Evolutionary conservation across 768 basidiomycete species (phyloP), one percentile per base, ranked within the genome.

Genomic region (Tulasnella sp.): DNA sequence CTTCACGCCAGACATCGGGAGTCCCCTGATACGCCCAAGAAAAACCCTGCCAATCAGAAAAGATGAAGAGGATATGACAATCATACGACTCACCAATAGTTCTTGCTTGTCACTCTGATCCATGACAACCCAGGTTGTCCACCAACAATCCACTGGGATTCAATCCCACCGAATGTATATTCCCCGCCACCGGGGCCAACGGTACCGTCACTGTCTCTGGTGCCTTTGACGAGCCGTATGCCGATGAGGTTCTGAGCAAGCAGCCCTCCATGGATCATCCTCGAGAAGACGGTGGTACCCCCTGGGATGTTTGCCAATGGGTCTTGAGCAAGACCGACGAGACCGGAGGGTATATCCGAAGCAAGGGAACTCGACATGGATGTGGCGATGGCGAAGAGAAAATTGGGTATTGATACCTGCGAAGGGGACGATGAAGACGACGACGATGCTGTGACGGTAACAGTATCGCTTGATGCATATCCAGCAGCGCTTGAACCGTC

Each of bases 311-410:
- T 56, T n/a, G 55, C 19, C 17, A 56, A 42, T 4, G 41, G 55
- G 30, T 56, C 55, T 47, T 56, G 55, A 44, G 55, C 55, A 5
- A 56, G 55, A 21, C 55, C 55, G 15, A 44, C 43, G 19, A 56
- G 42, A 10, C 55, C 55, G 26, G 55, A 56, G 3, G 55, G 34
- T 44, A 29, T 17, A 2, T 38, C 41, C 27, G 41, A 43, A 2
- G 24, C 24, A 23, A 38, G 44, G 55, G 55, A 27, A 32, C 23
- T 24, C 3, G 55, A 56, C 24, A 56, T 19, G 1, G 55, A 19
- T 15, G 43, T 56, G 1, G 42, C 55, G 11, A 56, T 21, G 21
- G 41, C 55, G 38, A 56, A 56, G 55, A 47, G 55, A 19, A 53
- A 53, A 21, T 23, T 27, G 5, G 34, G 55, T 56, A 23, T 17